Percentiles rank a stretch among this genome's conserved stretches.
These are phyloP conservation scores for Leishmania major DNA, from an alignment of 208 protist species.

Conservation along the genomic window DNA sequence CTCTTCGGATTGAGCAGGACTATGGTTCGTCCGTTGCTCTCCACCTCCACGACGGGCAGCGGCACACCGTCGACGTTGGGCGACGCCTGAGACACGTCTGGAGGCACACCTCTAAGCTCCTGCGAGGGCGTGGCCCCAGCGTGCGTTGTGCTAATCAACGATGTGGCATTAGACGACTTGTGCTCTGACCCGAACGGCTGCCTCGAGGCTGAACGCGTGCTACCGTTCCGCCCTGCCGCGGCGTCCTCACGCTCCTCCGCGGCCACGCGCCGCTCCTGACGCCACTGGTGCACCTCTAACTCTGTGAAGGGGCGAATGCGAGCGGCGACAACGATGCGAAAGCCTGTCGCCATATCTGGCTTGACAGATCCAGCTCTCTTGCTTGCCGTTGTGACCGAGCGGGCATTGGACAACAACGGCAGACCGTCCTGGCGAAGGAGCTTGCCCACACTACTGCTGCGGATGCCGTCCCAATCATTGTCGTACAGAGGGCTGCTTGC, in stretches of 20 bases:
- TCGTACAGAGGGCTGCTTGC: neutral
- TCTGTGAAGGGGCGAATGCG: constrained; percentile 64
- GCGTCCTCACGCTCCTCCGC: constrained; percentile 13
- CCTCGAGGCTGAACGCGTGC: constrained; percentile 16
- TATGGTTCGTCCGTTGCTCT: constrained; percentile 50
- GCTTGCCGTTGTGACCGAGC: neutral
- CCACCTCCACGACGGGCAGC: constrained; percentile 55
- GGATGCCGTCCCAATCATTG: neutral
- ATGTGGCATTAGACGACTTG: constrained; percentile 11
- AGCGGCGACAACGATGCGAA: constrained; percentile 59
- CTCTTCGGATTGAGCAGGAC: constrained; percentile 41
- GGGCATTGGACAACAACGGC: neutral
- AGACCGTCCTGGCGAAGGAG: neutral
- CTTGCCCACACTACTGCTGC: neutral
- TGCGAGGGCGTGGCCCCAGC: neutral
- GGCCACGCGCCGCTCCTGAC: constrained; percentile 21
- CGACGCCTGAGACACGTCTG: neutral
- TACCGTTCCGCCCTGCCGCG: neutral
- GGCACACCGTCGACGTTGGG: constrained; percentile 8
- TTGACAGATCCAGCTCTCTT: neutral
- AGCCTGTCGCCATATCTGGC: constrained; percentile 20
- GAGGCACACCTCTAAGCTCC: neutral
- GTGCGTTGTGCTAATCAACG: neutral
- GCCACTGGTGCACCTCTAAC: constrained; percentile 42
- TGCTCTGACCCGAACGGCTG: constrained; percentile 50